Evolutionary conservation across 208 protist species (phyloP).

Genomic region (Leishmania lainsoni): DNA sequence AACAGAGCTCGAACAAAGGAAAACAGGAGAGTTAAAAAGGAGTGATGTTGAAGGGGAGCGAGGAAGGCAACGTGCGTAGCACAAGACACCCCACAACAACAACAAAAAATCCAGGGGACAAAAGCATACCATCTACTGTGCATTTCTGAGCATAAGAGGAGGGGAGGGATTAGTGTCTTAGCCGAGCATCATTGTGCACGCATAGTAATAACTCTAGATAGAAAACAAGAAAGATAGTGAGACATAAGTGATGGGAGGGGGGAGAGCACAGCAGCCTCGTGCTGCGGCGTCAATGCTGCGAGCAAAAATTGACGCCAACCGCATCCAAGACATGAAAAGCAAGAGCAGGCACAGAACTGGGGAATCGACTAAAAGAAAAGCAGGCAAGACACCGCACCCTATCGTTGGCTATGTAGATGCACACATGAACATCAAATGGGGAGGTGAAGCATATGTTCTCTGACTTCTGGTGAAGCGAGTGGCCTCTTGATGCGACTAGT

Average conservation of each 20-base stretch:
- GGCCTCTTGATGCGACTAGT: not conserved
- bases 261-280: not conserved
- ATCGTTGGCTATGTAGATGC: not conserved
- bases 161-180: not conserved
- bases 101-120: no score
- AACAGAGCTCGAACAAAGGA: slow-evolving; percentile 2
- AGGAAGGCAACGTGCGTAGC: not conserved
- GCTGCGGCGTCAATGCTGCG: not conserved
- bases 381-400: not conserved
- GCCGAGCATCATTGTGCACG: not conserved
- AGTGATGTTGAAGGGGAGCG: not conserved
- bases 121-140: not conserved
- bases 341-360: not conserved
- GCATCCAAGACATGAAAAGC: not conserved
- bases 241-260: not conserved
- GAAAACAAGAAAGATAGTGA: not conserved
- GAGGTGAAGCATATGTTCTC: not conserved
- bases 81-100: not conserved
- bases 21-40: not conserved
- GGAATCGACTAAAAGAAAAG: not conserved
- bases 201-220: not conserved
- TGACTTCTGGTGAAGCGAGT: not conserved
- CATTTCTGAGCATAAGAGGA: not conserved
- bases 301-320: not conserved
- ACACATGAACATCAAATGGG: not conserved